These are phyloP conservation scores for Diutina rugosa DNA, from an alignment of 1,139 yeast species.

Conservation along the genomic window DNA sequence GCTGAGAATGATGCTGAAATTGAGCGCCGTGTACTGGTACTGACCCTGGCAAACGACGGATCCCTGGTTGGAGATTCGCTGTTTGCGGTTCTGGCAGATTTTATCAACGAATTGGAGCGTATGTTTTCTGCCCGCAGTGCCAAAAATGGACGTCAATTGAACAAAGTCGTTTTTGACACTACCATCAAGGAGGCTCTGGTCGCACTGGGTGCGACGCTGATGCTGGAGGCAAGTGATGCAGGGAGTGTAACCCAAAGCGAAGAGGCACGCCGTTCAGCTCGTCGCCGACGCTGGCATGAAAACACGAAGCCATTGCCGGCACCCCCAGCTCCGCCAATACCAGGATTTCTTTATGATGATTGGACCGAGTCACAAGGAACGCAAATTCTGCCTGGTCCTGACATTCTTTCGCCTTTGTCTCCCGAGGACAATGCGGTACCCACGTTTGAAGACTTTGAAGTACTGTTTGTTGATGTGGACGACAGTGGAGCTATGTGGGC, in stretches of 20 bases:
- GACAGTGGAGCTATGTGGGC: background rate
- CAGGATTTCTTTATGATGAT: background rate
- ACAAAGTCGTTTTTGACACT: background rate
- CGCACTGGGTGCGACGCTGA: background rate
- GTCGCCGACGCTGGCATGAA: conserved; percentile 3
- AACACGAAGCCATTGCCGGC: conserved; percentile 14
- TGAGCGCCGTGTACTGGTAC: background rate
- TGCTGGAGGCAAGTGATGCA: background rate
- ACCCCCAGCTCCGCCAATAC: conserved; percentile 9
- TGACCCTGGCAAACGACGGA: background rate
- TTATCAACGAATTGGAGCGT: conserved; percentile 2
- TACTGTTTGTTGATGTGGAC: background rate
- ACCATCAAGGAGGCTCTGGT: background rate
- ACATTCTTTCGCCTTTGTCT: background rate
- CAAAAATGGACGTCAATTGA: background rate
- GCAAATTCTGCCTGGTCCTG: background rate
- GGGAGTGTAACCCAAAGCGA: background rate
- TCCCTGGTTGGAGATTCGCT: background rate
- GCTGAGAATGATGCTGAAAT: background rate
- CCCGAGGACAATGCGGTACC: background rate
- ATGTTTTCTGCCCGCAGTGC: background rate
- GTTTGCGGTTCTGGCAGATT: conserved; percentile 1
- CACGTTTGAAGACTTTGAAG: background rate
- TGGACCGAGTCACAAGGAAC: background rate
- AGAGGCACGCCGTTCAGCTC: background rate